Base-by-base conservation (phyloP, 2,329 filamentous ascomycete species). In the Purpureocillium lavendulum region DNA sequence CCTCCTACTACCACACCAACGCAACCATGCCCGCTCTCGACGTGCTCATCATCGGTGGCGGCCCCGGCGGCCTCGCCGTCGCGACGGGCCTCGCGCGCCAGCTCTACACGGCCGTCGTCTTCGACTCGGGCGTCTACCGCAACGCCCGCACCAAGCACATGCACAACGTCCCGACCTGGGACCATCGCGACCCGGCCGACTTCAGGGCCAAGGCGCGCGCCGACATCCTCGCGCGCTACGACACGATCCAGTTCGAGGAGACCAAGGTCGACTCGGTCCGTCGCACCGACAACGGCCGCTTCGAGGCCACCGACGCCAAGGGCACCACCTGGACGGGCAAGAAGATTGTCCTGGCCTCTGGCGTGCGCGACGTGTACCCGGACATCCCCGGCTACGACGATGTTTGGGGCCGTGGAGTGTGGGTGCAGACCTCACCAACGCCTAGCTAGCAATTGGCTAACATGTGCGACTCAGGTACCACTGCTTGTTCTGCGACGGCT, bases 11-110 rank as follows among this genome's bases (percentile, higher is more conserved):
- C 30, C 5, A 18, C 28, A 18, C 16, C 10, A 30, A 14, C 13
- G 18, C 30, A 9, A 24, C 14, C 24, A 26, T 26, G 21, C 21
- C 21, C 21, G 21, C 21, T 10, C 21, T 26, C 29, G 29, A 30
- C 29, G 29, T 30, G 11, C 11, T 30, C 29, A 14, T 30, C 29
- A 14, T 30, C 29, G 29, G 42, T 15, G 29, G 29, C 6, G 66
- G 66, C 1, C 66, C 65, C 9, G 62, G 65, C 3, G 67, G 67
- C 8, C 56, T 71, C 7, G 49, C 60, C 3, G 56, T 59, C 1
- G 62, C 62, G 1, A 49, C 63, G 1, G 45, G 49, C 1, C 55
- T 66, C 4, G 57, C 58, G 5, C 62, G 66, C 18, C 56, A 57
- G 12, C 49, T 49, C 2, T 52, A 57, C 35, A 61, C 54, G 16